phyloP scores from a whole-genome alignment of 208 protist species.

The Trypanosoma conorhini region DNA sequence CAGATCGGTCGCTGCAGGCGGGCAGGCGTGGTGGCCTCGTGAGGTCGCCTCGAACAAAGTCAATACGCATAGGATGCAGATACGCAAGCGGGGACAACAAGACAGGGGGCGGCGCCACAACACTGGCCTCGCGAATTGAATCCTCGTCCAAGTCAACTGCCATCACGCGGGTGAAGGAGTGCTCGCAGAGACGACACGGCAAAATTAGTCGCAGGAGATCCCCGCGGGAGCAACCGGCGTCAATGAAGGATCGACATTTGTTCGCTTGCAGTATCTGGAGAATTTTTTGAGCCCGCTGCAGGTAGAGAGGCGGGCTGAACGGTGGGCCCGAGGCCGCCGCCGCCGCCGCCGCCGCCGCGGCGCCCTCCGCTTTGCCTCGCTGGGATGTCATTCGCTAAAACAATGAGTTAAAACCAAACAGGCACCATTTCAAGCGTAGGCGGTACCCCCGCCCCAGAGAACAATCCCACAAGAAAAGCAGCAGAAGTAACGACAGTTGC shows the following conservation, averaged over 20 bases:
- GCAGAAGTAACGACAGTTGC: background rate
- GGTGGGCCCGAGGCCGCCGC: background rate
- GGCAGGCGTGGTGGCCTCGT: slow-evolving; percentile 23
- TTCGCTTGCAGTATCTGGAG: slow-evolving; percentile 25
- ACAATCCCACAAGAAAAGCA: background rate
- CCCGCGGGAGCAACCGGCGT: slow-evolving; percentile 50
- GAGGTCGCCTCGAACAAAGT: slow-evolving; percentile 52
- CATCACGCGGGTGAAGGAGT: slow-evolving; percentile 27
- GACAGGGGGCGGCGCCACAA: slow-evolving; percentile 7
- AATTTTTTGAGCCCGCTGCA: slow-evolving; percentile 41
- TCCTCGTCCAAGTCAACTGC: slow-evolving; percentile 40
- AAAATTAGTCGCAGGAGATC: slow-evolving; percentile 39
- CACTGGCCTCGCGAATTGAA: slow-evolving; percentile 18
- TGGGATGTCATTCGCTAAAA: background rate
- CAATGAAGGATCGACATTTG: slow-evolving; percentile 38
- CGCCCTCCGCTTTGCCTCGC: too few species aligned
- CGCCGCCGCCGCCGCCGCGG: background rate
- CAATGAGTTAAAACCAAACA: background rate
- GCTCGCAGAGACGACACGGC: slow-evolving; percentile 29
- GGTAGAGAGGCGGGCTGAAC: slow-evolving; percentile 50
- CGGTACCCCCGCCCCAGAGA: background rate
- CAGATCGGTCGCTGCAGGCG: background rate
- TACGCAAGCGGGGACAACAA: slow-evolving; percentile 19
- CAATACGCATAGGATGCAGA: slow-evolving; percentile 29
- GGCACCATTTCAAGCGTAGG: background rate